phyloP scores from a whole-genome alignment of 345 rosid genomes.

The Citrus hindsii region DNA sequence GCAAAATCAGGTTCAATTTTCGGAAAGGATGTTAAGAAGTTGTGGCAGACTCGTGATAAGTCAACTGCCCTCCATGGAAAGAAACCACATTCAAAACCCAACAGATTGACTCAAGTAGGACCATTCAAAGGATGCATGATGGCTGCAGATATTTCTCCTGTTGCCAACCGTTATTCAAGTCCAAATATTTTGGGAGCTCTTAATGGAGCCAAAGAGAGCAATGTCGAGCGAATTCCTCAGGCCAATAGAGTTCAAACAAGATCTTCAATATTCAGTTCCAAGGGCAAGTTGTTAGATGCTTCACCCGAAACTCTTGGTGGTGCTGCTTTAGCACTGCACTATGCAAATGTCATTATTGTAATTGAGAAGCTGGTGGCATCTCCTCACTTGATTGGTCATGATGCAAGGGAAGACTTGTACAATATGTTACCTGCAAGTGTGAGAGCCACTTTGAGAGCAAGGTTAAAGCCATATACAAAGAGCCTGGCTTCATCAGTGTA shows the following conservation, averaged over 20 bases:
- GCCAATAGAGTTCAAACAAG: slow-evolving; percentile 10
- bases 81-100: slow-evolving; percentile 45
- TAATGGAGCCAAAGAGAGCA: slow-evolving; percentile 37
- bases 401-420: slow-evolving; percentile 95
- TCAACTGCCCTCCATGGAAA: slow-evolving; percentile 37
- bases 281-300: slow-evolving; percentile 49
- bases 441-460: slow-evolving; percentile 62
- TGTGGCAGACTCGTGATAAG: slow-evolving; percentile 49
- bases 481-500: slow-evolving; percentile 53
- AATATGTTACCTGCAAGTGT: slow-evolving; percentile 86
- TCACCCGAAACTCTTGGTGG: slow-evolving; percentile 84
- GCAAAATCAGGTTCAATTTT: slow-evolving; percentile 59
- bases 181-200: slow-evolving; percentile 25
- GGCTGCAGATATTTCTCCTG: slow-evolving; percentile 37
- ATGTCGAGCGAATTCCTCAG: slow-evolving; percentile 20
- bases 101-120: slow-evolving; percentile 69
- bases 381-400: slow-evolving; percentile 91
- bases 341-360: slow-evolving; percentile 86
- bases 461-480: slow-evolving; percentile 73
- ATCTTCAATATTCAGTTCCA: slow-evolving; percentile 37
- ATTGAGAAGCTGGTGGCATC: slow-evolving; percentile 88
- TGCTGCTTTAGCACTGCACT: slow-evolving; percentile 88
- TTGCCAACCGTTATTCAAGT: slow-evolving; percentile 37
- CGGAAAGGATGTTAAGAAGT: slow-evolving; percentile 45
- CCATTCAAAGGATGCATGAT: slow-evolving; percentile 80